Evolutionary conservation across 2,329 filamentous ascomycete genomes (phyloP), one percentile per base, ranked within the genome.

Genomic region (Ustulina deusta): DNA sequence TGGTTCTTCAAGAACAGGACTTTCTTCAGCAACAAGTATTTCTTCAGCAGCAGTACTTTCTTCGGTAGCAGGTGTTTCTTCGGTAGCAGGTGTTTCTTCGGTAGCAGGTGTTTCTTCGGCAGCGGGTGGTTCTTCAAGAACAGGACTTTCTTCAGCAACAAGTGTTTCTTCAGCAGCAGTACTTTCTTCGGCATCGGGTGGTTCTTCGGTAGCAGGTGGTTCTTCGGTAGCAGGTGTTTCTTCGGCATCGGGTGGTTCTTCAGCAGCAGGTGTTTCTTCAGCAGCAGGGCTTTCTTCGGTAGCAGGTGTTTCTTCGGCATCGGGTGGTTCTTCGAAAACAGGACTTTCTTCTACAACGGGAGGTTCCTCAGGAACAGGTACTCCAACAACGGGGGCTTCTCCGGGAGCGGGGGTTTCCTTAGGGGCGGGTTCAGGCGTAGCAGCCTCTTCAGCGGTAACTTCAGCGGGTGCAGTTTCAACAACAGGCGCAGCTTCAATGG

Each of bases 291-390:
- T 3, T 34, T 63, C 54, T 32, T 46, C 32, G n/a, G n/a, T n/a
- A n/a, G n/a, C 15, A 36, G 29, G 22, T 2, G 13, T 20, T 15
- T 56, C 61, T n/a, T 46, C 48, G 17, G 9, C 20, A 46, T 1
- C 20, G 6, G 38, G 11, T 6, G 60, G 22, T 20, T 63, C 55
- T 38, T 67, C 56, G 11, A 46, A 32, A 11, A 36, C 3, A 65
- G 52, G 15, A 20, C 3, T 3, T 34, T 63, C 54, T 32, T 46
- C 32, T 4, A 34, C 10, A 59, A 32, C 17, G 29, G 29, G 29
- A 42, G 40, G 17, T 20, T 60, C 56, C 13, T 55, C 55, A 10
- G n/a, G 29, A 9, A 27, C 3, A 62, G 52, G 15, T n/a, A 10
- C 54, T 38, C 40, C 32, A 7, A 32, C 17, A 49, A 22, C 25